A percentile compares a stretch with the other conserved stretches of the same genome.
Conservation (phyloP, 768 basidiomycete genomes). For the Russula sp. region DNA sequence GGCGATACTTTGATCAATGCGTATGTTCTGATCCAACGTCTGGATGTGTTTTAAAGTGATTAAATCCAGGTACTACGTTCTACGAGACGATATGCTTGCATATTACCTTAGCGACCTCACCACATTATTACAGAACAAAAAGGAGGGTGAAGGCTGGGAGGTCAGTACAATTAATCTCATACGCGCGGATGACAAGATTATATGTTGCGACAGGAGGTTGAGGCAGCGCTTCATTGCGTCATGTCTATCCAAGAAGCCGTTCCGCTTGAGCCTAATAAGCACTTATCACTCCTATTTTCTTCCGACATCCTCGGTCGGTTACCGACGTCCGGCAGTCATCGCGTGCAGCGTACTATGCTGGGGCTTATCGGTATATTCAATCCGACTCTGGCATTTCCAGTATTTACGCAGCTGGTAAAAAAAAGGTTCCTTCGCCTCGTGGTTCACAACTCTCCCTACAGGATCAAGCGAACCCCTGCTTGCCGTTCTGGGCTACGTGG, state of each 20-base stretch:
- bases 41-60: background rate
- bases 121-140: conserved; percentile 48
- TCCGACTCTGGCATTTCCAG: background rate
- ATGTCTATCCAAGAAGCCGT: conserved; percentile 87
- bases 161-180: conserved; percentile 40
- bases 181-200: conserved; percentile 4
- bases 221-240: conserved; percentile 83
- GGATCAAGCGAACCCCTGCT: conserved; percentile 48
- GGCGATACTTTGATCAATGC: conserved; percentile 88
- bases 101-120: conserved; percentile 63
- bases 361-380: conserved; percentile 60
- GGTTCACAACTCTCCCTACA: conserved; percentile 61
- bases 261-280: conserved; percentile 51
- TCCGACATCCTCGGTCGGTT: conserved; percentile 65
- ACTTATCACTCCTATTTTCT: conserved; percentile 67
- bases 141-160: conserved; percentile 66
- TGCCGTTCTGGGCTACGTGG: conserved; percentile 65
- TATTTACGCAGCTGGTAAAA: conserved; percentile 1
- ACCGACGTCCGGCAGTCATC: conserved; percentile 58
- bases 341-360: conserved; percentile 71
- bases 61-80: conserved; percentile 67
- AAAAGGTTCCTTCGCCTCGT: conserved; percentile 72
- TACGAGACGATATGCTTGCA: conserved; percentile 78
- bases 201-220: conserved; percentile 58
- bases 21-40: conserved; percentile 43